Evolutionary conservation across 2,329 filamentous ascomycete species (phyloP), one percentile per base, ranked within the genome.

Genomic region (Cladosporium austrohemisphaericum): DNA sequence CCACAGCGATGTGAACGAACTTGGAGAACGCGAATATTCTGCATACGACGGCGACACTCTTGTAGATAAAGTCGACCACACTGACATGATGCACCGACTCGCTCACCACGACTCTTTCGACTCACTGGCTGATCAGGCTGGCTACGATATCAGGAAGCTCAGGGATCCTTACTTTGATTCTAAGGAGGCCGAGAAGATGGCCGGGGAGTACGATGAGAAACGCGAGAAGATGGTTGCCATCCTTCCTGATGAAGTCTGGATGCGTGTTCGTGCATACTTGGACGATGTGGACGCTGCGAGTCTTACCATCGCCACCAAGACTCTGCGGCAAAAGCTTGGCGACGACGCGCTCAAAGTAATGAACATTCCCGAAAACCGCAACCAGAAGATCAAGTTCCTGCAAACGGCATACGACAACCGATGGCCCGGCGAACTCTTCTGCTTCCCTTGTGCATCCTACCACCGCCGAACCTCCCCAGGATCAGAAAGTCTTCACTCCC

Each of bases 401-500:
- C 59, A 41, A 25, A 16, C 26, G 29, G 40, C 47, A 3, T 68
- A 82, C 58, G 78, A 83, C 52, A 60, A 65, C 10, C 61, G 70
- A 13, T 66, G 80, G 14, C 79, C 80, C 2, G 67, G 72, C 28
- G 77, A 83, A 56, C 69, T 84, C 5, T 71, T 83, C 47, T 84
- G 80, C 62, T 79, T 80, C 58, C 72, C 74, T 4, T 84, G 80
- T 59, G 72, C 66, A 11, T 68, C 65, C 49, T 83, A 77, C 62
- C 80, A 84, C 59, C 62, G 70, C 4, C 74, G 80, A 35, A 76
- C 70, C 1, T 69, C 76, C 44, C 71, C 71, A 28, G 80, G 79
- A 14, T 55, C 69, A 26, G 80, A 84, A 58, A 71, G 68, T 9
- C 63, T 83, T 11, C 76, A 76, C 56, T 74, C 76, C 2, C 69